These are phyloP conservation scores for Tubosaeta sp. DNA, from an alignment of 768 basidiomycete species.

Conservation along the genomic window DNA sequence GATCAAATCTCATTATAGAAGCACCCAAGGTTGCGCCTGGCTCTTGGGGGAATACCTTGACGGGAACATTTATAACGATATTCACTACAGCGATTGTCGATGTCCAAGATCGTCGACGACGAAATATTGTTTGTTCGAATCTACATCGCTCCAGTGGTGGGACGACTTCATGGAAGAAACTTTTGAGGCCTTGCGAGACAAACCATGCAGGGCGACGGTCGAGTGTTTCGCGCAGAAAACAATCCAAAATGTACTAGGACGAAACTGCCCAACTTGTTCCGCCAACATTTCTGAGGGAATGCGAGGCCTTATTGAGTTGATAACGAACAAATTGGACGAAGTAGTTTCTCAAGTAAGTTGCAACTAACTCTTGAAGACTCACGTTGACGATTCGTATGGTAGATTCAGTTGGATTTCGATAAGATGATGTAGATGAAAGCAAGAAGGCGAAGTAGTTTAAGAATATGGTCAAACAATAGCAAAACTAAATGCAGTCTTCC, in stretches of 20 bases:
- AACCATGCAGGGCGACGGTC: constrained; percentile 13
- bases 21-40: constrained; percentile 2
- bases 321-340: constrained; percentile 9
- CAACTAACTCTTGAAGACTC: no score
- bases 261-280: constrained; percentile 3
- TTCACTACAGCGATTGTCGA: neutral
- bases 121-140: neutral
- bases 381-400: neutral
- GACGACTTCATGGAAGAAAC: constrained; percentile 14
- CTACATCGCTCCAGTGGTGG: constrained; percentile 18
- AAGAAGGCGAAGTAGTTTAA: neutral
- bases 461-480: neutral
- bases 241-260: neutral
- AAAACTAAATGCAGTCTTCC: neutral
- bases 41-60: neutral
- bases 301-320: constrained; percentile 12
- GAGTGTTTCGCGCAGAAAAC: neutral
- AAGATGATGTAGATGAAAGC: neutral
- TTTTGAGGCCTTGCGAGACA: constrained; percentile 13
- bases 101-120: neutral
- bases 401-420: constrained; percentile 6
- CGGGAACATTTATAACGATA: no score
- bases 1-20: constrained; percentile 16
- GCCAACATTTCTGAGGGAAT: constrained; percentile 2
- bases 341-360: constrained; percentile 12